Base-by-base conservation (phyloP, 768 basidiomycete genomes). In the Suillus alpinus region DNA sequence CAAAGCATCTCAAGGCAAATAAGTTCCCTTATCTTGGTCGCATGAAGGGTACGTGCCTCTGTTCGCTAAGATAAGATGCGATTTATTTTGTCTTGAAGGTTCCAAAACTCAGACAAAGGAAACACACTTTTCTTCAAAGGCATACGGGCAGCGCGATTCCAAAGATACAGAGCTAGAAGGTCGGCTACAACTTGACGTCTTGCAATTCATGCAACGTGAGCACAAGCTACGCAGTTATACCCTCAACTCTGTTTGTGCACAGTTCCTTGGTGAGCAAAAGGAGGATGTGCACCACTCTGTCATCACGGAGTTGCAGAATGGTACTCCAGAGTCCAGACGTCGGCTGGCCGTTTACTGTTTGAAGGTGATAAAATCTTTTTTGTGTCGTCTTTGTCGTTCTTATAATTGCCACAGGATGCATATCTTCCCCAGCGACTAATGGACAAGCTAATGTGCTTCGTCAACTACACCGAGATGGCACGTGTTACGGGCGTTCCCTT, bases 401-500 rank as follows among this genome's bases (percentile, higher is more conserved):
- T 10, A 58, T 20, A 36, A 20, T 55, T 16, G 8, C 37, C 34
- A 37, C 65, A 97, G 94, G 97, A 99, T 81, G 96, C 97, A 3
- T 99, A 99, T 72, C 86, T 99, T 29, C 97, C 97, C 0, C 97
- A 99, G 75, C 82, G 97, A 58, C 74, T 98, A 41, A 83, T 99
- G 74, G 97, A 98, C 74, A 99, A 98, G 74, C 81, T 99, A 36
- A 98, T 98, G 97, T 98, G 94, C 64, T 95, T 99, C 68, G 89
- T 99, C 74, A 99, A 99, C 74, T 98, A 97, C 70, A 89, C 86
- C 50, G 97, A 99, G 73, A 98, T 99, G 97, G 84, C 97, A n/a
- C 92, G 97, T 72, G 97, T 99, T 4, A 99, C 97, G 0, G 97
- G 97, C n/a, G 95, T 99, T 12, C 97, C 97, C 0, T 99, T 99